phyloP scores from a whole-genome alignment of 2,329 filamentous ascomycete species.

The Fusarium pseudocircinatum region DNA sequence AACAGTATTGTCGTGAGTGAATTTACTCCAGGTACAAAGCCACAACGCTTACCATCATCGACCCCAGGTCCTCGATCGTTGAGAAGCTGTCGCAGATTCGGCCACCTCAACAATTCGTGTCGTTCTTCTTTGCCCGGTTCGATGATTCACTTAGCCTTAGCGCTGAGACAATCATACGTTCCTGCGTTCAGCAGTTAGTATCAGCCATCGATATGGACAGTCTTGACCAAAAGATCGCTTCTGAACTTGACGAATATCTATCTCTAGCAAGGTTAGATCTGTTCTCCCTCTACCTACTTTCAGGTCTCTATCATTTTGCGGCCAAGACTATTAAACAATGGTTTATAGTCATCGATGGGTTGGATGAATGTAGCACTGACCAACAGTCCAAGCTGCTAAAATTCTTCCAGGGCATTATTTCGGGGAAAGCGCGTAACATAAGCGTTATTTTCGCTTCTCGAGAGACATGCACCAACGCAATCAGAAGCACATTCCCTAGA shows the following conservation, averaged over 20 bases:
- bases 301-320: not conserved
- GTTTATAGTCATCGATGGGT: not conserved
- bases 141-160: not conserved
- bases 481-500: not conserved
- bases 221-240: not conserved
- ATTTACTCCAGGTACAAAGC: too few relatives aligned
- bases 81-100: not conserved
- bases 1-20: constrained; percentile 10
- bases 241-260: not conserved
- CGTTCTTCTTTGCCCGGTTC: not conserved
- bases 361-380: not conserved
- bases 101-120: not conserved
- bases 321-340: rapidly evolving
- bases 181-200: not conserved
- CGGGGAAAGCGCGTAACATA: rapidly evolving
- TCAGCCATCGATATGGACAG: not conserved
- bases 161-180: not conserved
- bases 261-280: rapidly evolving
- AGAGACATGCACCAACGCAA: not conserved
- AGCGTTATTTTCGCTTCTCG: not conserved
- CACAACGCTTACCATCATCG: too few relatives aligned
- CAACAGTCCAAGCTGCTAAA: not conserved
- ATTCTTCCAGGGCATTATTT: not conserved
- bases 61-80: not conserved
- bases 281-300: rapidly evolving